Evolutionary conservation across 2,329 filamentous ascomycete species (phyloP), one percentile per base, ranked within the genome.

Genomic region (Beauveria pseudobassiana): DNA sequence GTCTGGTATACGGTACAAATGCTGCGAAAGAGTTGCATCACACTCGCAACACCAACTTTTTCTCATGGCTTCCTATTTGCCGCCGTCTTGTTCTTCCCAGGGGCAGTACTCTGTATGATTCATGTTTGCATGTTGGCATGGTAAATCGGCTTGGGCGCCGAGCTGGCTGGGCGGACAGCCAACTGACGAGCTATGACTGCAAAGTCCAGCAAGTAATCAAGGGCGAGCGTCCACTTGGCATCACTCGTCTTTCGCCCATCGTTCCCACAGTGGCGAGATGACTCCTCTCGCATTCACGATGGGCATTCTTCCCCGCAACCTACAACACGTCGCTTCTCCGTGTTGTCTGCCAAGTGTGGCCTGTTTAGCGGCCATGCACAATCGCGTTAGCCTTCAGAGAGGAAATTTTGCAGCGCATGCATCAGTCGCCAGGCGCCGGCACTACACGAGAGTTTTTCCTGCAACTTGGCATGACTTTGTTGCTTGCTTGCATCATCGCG

Each of bases 231-330:
- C 45, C 56, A 43, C 56, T 43, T 51, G 16, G 10, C 34, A 43
- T 50, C 20, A 14, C 30, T 34, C 30, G 30, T 34, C 30, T 34
- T 34, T 34, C 12, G 30, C 30, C 34, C 34, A 38, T 38, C 12
- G 34, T 38, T 16, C 26, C 16, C 46, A 38, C 24, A 30, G 57
- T 59, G 57, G 57, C 57, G 57, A 59, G 2, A 59, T 52, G 48
- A 45, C 48, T 59, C 6, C 57, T 52, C 55, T 49, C 28, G 24
- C 30, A 10, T 59, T 52, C 48, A 59, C 48, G 57, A 59, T 45
- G 48, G 24, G 5, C 48, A 12, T 6, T 38, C 42, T n/a, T 55
- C 38, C 40, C 52, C 50, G 50, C 50, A 24, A 40, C 10, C 50
- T 53, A 53, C 28, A 40, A 53, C 28, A 53, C 34, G 30, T 14